Percentiles rank a stretch among this genome's conserved stretches.
These are phyloP conservation scores for Leccinum arenicola DNA, from an alignment of 768 basidiomycete species.

Conservation along the genomic window DNA sequence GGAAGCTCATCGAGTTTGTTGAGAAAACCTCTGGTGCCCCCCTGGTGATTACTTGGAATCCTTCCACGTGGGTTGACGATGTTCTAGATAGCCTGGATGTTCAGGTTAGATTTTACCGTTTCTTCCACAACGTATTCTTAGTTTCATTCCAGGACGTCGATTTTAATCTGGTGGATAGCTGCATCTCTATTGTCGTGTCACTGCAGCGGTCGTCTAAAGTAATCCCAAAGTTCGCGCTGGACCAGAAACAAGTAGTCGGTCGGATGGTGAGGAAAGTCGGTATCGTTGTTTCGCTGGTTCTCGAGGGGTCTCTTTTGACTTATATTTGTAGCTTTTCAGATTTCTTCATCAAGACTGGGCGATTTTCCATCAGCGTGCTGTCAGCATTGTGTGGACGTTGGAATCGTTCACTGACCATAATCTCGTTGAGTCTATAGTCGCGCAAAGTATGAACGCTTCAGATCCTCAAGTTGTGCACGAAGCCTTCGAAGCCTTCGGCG, in stretches of 20 bases:
- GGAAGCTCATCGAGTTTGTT: conserved; percentile 46
- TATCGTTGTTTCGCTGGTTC: background rate
- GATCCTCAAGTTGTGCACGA: conserved; percentile 47
- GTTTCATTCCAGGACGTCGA: conserved; percentile 31
- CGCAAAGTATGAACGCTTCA: conserved; percentile 63
- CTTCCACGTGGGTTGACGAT: conserved; percentile 57
- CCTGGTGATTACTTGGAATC: conserved; percentile 53
- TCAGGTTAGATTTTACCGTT: conserved; percentile 41
- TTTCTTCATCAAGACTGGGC: conserved; percentile 69
- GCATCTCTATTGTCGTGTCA: conserved; percentile 52
- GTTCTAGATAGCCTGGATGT: conserved; percentile 54
- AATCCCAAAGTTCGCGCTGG: conserved; percentile 50
- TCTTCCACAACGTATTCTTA: background rate
- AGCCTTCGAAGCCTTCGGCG: conserved; percentile 85
- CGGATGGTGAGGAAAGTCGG: conserved; percentile 56
- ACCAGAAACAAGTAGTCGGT: conserved; percentile 52
- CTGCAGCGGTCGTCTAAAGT: conserved; percentile 52
- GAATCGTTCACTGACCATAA: conserved; percentile 51
- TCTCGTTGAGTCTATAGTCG: conserved; percentile 77
- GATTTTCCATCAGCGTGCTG: conserved; percentile 78
- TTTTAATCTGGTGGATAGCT: conserved; percentile 69
- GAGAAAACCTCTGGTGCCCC: conserved; percentile 31
- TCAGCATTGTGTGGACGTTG: conserved; percentile 79
- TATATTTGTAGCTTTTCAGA: conserved; percentile 52
- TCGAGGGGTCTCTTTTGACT: conserved; percentile 1